Base-by-base conservation (phyloP, 805 yeast genomes). In the Naumovozyma castellii region DNA sequence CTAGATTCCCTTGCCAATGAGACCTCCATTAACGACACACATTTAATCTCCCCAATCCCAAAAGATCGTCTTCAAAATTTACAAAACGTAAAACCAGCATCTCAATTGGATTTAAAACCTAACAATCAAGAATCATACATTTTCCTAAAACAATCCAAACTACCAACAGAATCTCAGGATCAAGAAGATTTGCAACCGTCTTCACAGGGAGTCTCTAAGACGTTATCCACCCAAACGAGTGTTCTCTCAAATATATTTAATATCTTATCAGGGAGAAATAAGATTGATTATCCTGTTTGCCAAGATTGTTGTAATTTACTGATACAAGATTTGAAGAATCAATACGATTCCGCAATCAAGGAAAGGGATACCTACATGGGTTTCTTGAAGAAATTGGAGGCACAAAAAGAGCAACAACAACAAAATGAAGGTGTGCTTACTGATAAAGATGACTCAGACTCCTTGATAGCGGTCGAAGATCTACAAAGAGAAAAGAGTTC, bases 201-300 rank as follows among this genome's bases (percentile, higher is more conserved):
- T 32, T 34, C 45, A 13, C 30, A 39, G 5, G 36, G 51, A 9
- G 50, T 55, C 27, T 41, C 59, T 4, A 43, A 39, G 35, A 63
- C 70, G 0, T 63, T 76, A 2, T 72, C 82, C 0, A 62, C 66
- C 4, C 61, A 78, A 34, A 59, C 77, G 17, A 69, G 71, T 35
- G 68, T 77, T 0, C 57, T 86, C 27, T 76, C 75, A 2, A 75
- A 73, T 30, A 72, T 90, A 2, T 87, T 85, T 56, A 80, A 81
- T 45, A 68, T 83, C 2, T 61, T 90, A 4, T 80, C 92, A 0
- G 67, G 73, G 4, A 80, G 82, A 44, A 79, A 80, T 38, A 86
- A 80, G 43, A 71, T 90, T 13, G 94, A 85, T 46, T 78, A 77
- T 53, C 98, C 98, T 0, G 76, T 92, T 13, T 90, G 97, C 51